A percentile compares a stretch with the other conserved stretches of the same genome.
Conservation (phyloP, 2,329 filamentous ascomycete species). For the Dryadomyces quercus-mongolicae region DNA sequence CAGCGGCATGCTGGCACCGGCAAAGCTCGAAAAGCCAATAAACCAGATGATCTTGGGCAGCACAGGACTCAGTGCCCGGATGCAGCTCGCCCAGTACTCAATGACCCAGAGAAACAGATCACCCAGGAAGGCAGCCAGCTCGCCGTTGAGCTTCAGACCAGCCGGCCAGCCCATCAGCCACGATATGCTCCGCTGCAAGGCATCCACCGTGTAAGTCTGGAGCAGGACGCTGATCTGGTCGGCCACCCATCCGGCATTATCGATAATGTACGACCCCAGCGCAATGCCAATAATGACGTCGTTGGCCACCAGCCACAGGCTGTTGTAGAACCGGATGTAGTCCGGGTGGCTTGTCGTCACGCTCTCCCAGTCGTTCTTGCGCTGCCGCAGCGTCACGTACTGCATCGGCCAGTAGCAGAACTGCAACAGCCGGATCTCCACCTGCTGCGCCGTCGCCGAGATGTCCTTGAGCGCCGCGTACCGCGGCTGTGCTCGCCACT, state of each 20-base stretch:
- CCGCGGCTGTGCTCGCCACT: slow-evolving; percentile 70
- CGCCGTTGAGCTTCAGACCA: slow-evolving; percentile 87
- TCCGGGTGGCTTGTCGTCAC: slow-evolving; percentile 92
- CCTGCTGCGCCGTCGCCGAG: slow-evolving; percentile 90
- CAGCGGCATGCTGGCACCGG: slow-evolving; percentile 92
- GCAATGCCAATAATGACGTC: slow-evolving; percentile 98
- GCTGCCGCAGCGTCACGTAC: slow-evolving; percentile 78
- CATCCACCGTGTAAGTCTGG: slow-evolving; percentile 74
- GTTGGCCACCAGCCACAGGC: slow-evolving; percentile 94
- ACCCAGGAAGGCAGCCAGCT: slow-evolving; percentile 85
- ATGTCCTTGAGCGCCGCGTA: slow-evolving; percentile 86
- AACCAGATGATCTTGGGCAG: slow-evolving; percentile 84
- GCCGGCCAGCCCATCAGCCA: slow-evolving; percentile 97
- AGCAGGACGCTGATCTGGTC: slow-evolving; percentile 65
- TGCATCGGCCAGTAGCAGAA: slow-evolving; percentile 99
- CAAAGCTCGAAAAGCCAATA: slow-evolving; percentile 89
- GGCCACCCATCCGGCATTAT: slow-evolving; percentile 80
- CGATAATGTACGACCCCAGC: slow-evolving; percentile 90
- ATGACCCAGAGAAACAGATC: slow-evolving; percentile 98
- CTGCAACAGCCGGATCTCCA: slow-evolving; percentile 92
- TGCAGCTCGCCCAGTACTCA: slow-evolving; percentile 88
- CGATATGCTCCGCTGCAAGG: slow-evolving; percentile 74
- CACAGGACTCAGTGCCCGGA: slow-evolving; percentile 63
- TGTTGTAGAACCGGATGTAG: slow-evolving; percentile 98
- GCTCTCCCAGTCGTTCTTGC: slow-evolving; percentile 89